phyloP scores from a whole-genome alignment of 164 flowering plant genomes.

The Chimonanthus salicifolius region DNA sequence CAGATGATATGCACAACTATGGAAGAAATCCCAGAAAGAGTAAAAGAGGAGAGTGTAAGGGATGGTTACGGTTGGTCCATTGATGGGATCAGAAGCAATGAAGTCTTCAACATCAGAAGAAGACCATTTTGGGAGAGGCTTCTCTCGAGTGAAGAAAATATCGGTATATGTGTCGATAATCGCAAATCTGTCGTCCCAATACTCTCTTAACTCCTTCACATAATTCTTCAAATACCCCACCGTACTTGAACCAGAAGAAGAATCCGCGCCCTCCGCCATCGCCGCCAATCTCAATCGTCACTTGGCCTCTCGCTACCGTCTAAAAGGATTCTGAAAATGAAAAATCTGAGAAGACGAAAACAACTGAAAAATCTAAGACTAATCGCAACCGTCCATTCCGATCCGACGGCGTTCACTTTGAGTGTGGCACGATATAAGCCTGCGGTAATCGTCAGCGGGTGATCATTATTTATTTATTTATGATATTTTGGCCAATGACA shows the following conservation, averaged over 20 bases:
- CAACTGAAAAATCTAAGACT: too few species aligned
- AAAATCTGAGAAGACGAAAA: too few species aligned
- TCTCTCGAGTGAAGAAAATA: conserved; percentile 41
- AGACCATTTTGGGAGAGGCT: conserved; percentile 65
- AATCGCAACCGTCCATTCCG: too few species aligned
- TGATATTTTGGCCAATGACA: too few species aligned
- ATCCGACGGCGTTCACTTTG: too few species aligned
- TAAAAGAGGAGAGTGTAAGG: background rate
- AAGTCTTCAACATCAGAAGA: conserved; percentile 66
- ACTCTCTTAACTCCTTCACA: conserved; percentile 7
- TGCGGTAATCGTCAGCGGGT: too few species aligned
- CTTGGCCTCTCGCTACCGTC: too few species aligned
- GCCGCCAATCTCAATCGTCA: background rate
- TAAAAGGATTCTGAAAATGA: too few species aligned
- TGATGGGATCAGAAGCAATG: conserved; percentile 73
- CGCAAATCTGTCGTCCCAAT: conserved; percentile 55
- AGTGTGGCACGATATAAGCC: too few species aligned
- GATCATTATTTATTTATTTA: too few species aligned
- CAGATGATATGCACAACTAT: background rate
- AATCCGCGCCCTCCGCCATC: conserved; percentile 10
- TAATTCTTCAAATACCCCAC: background rate
- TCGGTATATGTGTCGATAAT: conserved; percentile 42
- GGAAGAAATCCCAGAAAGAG: background rate
- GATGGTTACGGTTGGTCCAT: conserved; percentile 62
- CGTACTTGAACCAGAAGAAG: background rate